Evolutionary conservation across 192 early-diverging fungal genomes (phyloP).

Genomic region (Cladochytrium replicatum): DNA sequence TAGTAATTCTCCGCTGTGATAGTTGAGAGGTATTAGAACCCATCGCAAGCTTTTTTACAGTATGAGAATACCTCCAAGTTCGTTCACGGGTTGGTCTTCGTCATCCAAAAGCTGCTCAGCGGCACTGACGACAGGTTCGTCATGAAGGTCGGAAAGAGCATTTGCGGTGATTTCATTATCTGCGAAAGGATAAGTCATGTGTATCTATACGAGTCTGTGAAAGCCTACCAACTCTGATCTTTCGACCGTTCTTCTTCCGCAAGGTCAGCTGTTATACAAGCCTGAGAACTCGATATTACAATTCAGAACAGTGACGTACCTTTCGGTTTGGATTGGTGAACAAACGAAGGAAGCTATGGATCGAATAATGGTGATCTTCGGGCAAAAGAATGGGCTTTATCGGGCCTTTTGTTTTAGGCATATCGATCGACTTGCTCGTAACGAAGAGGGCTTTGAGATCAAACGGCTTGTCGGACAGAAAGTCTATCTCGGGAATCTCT

Average conservation of each 20-base stretch:
- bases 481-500: slow-evolving; percentile 7
- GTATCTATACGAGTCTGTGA: no score
- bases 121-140: no score
- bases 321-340: not conserved
- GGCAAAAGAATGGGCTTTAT: not conserved
- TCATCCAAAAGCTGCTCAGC: slow-evolving; percentile 18
- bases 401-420: not conserved
- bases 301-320: no score
- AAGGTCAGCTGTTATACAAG: no score
- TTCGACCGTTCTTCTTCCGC: no score
- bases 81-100: slow-evolving; percentile 8
- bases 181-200: no score
- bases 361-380: not conserved
- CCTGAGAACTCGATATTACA: no score
- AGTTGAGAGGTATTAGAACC: slow-evolving; percentile 9
- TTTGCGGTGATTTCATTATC: no score
- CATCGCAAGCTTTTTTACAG: slow-evolving; percentile 22
- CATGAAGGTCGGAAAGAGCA: no score
- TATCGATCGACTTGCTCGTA: not conserved
- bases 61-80: slow-evolving; percentile 1
- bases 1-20: slow-evolving; percentile 11
- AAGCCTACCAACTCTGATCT: no score
- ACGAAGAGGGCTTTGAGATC: not conserved
- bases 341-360: not conserved
- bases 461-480: no score